Conservation (phyloP, 306 rosid species). For the Castanopsis chinensis region DNA sequence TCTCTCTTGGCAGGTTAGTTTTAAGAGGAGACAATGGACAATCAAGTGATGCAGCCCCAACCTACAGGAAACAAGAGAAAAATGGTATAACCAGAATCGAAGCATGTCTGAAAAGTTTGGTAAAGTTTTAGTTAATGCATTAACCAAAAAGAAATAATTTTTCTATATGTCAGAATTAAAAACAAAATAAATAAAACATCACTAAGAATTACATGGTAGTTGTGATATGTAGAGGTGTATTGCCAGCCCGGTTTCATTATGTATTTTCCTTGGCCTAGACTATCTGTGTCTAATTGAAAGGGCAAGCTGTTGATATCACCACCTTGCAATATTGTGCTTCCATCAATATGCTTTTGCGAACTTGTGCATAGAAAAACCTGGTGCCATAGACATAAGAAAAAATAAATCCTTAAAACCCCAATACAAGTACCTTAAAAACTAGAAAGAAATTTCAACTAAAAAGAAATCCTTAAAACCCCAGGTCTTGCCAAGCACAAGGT, state of each 20-base stretch:
- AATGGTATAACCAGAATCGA: neutral
- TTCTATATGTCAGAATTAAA: no score
- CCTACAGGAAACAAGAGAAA: conserved; percentile 48
- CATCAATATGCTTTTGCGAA: conserved; percentile 42
- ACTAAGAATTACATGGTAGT: conserved; percentile 67
- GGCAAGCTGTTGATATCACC: conserved; percentile 31
- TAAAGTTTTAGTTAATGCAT: neutral
- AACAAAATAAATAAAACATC: neutral
- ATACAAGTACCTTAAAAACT: neutral
- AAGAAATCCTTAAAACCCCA: no score
- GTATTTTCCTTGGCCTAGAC: conserved; percentile 38
- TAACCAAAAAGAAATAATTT: neutral
- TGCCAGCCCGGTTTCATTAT: conserved; percentile 61
- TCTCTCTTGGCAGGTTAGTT: conserved; percentile 24
- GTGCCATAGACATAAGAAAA: conserved; percentile 30
- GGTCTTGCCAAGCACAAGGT: no score
- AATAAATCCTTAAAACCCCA: conserved; percentile 30
- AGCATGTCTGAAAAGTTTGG: neutral
- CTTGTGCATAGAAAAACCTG: conserved; percentile 86
- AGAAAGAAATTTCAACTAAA: neutral
- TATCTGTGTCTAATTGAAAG: conserved; percentile 49
- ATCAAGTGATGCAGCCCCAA: conserved; percentile 61
- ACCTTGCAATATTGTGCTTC: conserved; percentile 28
- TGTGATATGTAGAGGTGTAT: conserved; percentile 91
- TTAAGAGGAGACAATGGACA: conserved; percentile 28